Conservation (phyloP, 768 basidiomycete genomes). For the Russula dissimulans region DNA sequence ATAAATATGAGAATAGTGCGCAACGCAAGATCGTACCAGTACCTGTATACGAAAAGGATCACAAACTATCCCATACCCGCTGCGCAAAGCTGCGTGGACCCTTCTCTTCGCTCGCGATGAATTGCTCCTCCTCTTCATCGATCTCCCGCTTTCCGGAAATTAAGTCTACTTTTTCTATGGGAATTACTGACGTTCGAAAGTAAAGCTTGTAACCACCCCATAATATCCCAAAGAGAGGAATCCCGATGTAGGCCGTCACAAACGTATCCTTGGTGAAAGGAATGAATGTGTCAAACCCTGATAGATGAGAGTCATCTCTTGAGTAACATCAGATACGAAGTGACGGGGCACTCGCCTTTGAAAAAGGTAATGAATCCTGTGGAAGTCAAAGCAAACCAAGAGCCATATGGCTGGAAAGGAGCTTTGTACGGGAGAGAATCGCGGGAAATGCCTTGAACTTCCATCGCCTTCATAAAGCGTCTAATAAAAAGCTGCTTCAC, state of each 20-base stretch:
- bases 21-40: not conserved
- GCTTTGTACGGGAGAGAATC: conserved; percentile 43
- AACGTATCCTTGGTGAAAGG: conserved; percentile 48
- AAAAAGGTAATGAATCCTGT: conserved; percentile 47
- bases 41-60: too few relatives aligned
- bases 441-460: conserved; percentile 34
- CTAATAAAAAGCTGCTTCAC: conserved; percentile 20
- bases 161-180: conserved; percentile 40
- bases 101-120: conserved; percentile 32
- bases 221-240: conserved; percentile 30
- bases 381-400: conserved; percentile 47
- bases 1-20: too few relatives aligned
- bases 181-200: conserved; percentile 30
- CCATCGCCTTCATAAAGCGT: conserved; percentile 42
- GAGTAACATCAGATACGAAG: conserved; percentile 19
- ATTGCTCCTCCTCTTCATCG: conserved; percentile 52
- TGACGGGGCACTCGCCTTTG: conserved; percentile 32
- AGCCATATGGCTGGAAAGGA: conserved; percentile 55
- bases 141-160: conserved; percentile 49
- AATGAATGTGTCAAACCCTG: conserved; percentile 34
- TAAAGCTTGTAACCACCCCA: conserved; percentile 31
- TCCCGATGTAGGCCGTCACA: conserved; percentile 42
- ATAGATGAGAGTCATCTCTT: conserved; percentile 18
- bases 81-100: conserved; percentile 1
- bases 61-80: not conserved